These are phyloP conservation scores for Yamadazyma phyllophila DNA, from an alignment of 805 yeast genomes.

Conservation along the genomic window DNA sequence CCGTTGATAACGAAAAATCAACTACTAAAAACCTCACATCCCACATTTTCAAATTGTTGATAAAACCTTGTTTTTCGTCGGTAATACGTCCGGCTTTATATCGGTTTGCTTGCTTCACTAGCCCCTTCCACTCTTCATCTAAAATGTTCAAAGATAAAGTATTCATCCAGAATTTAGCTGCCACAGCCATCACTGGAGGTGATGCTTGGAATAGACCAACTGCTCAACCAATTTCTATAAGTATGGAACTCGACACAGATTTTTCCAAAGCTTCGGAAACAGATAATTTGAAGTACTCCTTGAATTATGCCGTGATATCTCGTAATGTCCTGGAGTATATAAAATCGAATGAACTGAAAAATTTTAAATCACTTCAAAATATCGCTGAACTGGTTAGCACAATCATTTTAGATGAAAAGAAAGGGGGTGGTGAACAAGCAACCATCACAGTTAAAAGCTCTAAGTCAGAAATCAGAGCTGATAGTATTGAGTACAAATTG, in stretches of 20 bases:
- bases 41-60: conserved; percentile 5
- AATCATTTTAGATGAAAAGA: conserved; percentile 42
- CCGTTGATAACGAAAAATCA: conserved; percentile 1
- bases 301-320: conserved; percentile 85
- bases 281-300: conserved; percentile 78
- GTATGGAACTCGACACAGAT: conserved; percentile 61
- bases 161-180: conserved; percentile 54
- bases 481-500: conserved; percentile 42
- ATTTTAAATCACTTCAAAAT: conserved; percentile 42
- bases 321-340: conserved; percentile 58
- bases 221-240: conserved; percentile 63
- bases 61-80: conserved; percentile 14
- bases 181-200: conserved; percentile 63
- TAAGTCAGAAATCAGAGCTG: conserved; percentile 60
- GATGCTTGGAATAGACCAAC: conserved; percentile 72
- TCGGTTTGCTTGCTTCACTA: neutral
- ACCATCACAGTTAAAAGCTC: conserved; percentile 41
- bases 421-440: conserved; percentile 48
- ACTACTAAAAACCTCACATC: neutral
- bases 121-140: conserved; percentile 11
- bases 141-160: conserved; percentile 34
- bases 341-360: conserved; percentile 36
- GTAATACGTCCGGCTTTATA: conserved; percentile 11
- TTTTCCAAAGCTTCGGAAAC: conserved; percentile 71
- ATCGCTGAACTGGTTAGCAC: conserved; percentile 49